Conservation (phyloP, 1,139 yeast genomes). For the Hansenula sp. region DNA sequence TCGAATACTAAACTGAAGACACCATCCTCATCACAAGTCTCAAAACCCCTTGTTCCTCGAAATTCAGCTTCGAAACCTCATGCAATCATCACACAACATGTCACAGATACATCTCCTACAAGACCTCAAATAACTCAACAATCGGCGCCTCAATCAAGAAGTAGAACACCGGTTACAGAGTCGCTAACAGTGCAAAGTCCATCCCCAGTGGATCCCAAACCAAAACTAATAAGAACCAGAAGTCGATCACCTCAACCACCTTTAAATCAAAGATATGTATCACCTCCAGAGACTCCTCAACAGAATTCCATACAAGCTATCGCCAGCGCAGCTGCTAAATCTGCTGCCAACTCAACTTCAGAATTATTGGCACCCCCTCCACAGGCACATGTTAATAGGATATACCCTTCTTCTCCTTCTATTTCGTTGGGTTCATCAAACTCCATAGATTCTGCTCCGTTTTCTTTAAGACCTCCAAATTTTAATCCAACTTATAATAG, state of each 20-base stretch:
- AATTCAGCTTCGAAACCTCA: not conserved
- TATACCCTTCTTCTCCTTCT: slow-evolving; percentile 16
- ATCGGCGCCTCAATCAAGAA: not conserved
- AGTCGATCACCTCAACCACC: slow-evolving; percentile 2
- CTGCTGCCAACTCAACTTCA: slow-evolving; percentile 6
- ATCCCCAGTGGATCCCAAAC: not conserved
- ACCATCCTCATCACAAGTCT: too few species aligned
- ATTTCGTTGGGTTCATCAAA: slow-evolving; percentile 15
- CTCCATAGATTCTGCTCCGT: slow-evolving; percentile 8
- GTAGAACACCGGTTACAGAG: not conserved
- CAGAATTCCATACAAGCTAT: slow-evolving; percentile 6
- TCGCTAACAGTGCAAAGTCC: not conserved
- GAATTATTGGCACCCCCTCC: slow-evolving; percentile 17
- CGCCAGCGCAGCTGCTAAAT: slow-evolving; percentile 9
- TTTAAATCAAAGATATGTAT: not conserved
- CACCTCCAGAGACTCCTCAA: not conserved
- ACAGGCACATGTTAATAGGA: slow-evolving; percentile 7
- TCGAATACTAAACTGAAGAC: too few species aligned
- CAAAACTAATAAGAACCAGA: not conserved
- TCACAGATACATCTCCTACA: not conserved
- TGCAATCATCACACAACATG: not conserved
- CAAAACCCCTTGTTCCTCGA: too few species aligned
- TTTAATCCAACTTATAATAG: not conserved
- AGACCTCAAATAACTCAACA: not conserved
- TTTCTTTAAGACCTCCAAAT: not conserved